phyloP scores from a whole-genome alignment of 768 basidiomycete genomes.

The Lactarius tabidus region DNA sequence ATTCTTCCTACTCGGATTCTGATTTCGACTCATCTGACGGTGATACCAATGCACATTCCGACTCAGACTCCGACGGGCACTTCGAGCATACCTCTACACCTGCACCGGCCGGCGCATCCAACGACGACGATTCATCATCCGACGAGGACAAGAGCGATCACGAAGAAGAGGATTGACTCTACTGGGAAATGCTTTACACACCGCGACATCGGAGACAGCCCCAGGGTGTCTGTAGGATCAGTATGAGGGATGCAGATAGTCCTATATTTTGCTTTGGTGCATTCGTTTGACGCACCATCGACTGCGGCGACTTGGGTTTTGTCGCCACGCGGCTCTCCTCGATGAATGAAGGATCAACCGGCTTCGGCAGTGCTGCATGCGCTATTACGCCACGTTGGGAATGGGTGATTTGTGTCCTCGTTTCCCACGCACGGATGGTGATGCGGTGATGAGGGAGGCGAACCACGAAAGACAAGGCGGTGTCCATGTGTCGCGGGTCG shows the following conservation, averaged over 20 bases:
- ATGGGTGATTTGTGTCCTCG: background rate
- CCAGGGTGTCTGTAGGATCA: background rate
- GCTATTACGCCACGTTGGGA: background rate
- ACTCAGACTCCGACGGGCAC: background rate
- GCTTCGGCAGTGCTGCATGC: background rate
- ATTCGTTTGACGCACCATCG: no score
- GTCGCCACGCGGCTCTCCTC: background rate
- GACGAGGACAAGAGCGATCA: conserved; percentile 3
- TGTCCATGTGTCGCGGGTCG: conserved; percentile 19
- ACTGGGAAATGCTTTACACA: conserved; percentile 6
- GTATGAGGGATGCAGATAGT: background rate
- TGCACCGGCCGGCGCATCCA: background rate
- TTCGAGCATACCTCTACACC: background rate
- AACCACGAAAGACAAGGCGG: background rate
- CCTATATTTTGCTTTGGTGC: no score
- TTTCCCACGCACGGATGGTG: background rate
- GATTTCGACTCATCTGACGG: conserved; percentile 10
- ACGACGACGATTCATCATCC: background rate
- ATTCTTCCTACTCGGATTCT: background rate
- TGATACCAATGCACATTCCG: background rate
- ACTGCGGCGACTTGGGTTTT: no score
- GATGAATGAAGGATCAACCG: background rate
- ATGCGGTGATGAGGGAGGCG: no score
- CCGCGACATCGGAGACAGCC: background rate
- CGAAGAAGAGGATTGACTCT: background rate